Conservation (phyloP, 2,329 filamentous ascomycete genomes). For the Aspergillus terreus region DNA sequence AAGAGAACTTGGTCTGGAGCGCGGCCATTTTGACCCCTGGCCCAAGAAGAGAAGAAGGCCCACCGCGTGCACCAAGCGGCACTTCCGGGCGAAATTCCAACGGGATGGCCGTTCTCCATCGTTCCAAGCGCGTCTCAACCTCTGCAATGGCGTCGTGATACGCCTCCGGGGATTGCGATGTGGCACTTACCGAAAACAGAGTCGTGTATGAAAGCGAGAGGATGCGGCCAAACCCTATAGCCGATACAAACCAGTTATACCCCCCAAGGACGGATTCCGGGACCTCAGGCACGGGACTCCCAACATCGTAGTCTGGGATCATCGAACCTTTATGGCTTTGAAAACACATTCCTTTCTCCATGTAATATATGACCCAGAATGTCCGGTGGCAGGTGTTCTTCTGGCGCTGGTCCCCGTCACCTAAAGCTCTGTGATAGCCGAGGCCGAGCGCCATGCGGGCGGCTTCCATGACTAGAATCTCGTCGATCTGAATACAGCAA, state of each 20-base stretch:
- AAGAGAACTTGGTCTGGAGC: too few species aligned
- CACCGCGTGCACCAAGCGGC: too few species aligned
- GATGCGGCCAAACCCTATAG: constrained; percentile 27
- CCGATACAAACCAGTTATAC: constrained; percentile 35
- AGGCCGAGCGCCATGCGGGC: constrained; percentile 31
- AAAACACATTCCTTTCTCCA: constrained; percentile 37
- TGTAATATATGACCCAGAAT: constrained; percentile 40
- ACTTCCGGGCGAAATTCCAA: too few species aligned
- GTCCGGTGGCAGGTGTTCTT: constrained; percentile 16
- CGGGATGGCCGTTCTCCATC: too few species aligned
- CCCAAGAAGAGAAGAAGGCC: too few species aligned
- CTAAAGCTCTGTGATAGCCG: constrained; percentile 26
- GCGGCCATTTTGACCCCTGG: too few species aligned
- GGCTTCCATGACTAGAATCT: constrained; percentile 31
- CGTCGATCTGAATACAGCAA: constrained; percentile 33
- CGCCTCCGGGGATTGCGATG: constrained; percentile 14
- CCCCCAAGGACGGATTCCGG: constrained; percentile 30
- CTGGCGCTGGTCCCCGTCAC: constrained; percentile 7
- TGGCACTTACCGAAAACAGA: constrained; percentile 35
- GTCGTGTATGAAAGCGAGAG: constrained; percentile 29
- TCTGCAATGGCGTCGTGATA: background rate
- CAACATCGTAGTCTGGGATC: constrained; percentile 35
- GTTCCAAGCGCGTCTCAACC: too few species aligned
- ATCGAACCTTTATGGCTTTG: constrained; percentile 3
- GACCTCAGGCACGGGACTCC: constrained; percentile 30